Evolutionary conservation across 805 yeast genomes (phyloP).

Genomic region (Saccharomycopsis sp.): DNA sequence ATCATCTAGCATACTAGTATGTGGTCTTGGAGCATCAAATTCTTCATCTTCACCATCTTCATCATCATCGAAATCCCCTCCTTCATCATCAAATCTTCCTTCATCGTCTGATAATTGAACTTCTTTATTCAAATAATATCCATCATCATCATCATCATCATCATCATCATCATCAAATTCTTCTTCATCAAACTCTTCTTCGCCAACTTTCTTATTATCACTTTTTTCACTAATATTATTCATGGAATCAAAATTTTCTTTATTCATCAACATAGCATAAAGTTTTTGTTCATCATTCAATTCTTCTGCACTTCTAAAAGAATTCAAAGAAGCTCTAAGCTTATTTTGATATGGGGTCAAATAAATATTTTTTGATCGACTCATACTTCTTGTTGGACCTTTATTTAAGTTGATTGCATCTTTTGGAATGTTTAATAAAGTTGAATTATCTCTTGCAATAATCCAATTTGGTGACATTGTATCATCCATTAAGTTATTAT

Average conservation of each 20-base stretch:
- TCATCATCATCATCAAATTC: constrained; percentile 6
- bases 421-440: constrained; percentile 16
- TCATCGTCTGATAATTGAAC: constrained; percentile 14
- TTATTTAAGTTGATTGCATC: constrained; percentile 11
- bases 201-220: background rate
- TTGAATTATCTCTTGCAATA: constrained; percentile 18
- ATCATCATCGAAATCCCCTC: constrained; percentile 5
- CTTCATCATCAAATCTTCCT: constrained; percentile 16
- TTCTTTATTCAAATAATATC: constrained; percentile 3
- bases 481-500: constrained; percentile 16
- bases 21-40: too few relatives aligned
- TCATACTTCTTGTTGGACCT: constrained; percentile 14
- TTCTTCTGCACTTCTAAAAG: constrained; percentile 8
- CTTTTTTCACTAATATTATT: constrained; percentile 5
- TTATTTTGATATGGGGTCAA: constrained; percentile 15
- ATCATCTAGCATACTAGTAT: background rate
- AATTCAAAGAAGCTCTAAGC: constrained; percentile 10
- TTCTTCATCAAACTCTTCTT: background rate
- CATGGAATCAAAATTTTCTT: constrained; percentile 10
- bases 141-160: constrained; percentile 11
- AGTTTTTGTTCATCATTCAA: constrained; percentile 14
- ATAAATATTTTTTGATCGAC: constrained; percentile 14
- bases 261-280: constrained; percentile 11
- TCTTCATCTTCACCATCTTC: constrained; percentile 7
- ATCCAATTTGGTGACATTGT: constrained; percentile 18